A percentile compares a stretch with the other conserved stretches of the same genome.
Conservation (phyloP, 805 yeast genomes). For the Kluyveromyces starmeri region DNA sequence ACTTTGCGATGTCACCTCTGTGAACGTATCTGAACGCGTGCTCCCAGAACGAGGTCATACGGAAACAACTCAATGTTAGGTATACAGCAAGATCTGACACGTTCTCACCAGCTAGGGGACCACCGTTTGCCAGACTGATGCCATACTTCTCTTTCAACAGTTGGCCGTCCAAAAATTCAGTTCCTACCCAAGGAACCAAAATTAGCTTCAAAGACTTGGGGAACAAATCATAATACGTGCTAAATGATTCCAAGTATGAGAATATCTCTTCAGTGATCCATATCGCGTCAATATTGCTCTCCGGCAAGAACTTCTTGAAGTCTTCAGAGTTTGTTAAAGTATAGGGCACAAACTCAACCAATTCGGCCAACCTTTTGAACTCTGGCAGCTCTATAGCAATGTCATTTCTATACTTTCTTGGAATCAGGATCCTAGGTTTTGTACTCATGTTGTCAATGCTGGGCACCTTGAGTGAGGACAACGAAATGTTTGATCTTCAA, state of each 20-base stretch:
- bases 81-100: constrained; percentile 67
- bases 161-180: constrained; percentile 41
- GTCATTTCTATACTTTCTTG: constrained; percentile 33
- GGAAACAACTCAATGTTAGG: constrained; percentile 49
- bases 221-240: constrained; percentile 35
- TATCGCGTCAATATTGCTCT: constrained; percentile 40
- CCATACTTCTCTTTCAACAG: constrained; percentile 36
- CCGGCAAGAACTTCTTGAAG: constrained; percentile 33
- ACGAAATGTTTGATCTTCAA: no score
- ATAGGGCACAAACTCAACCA: constrained; percentile 34
- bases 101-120: constrained; percentile 50
- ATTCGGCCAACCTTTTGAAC: constrained; percentile 35
- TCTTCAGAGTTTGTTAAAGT: constrained; percentile 35
- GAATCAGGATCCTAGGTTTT: constrained; percentile 28
- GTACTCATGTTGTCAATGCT: no score
- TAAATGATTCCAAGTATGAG: constrained; percentile 35
- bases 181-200: constrained; percentile 54
- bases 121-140: constrained; percentile 52
- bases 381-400: constrained; percentile 39
- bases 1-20: constrained; percentile 35
- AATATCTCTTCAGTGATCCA: constrained; percentile 50
- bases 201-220: constrained; percentile 42
- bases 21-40: constrained; percentile 31
- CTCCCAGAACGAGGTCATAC: constrained; percentile 45
- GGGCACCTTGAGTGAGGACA: no score